Conservation (phyloP, 345 rosid genomes). For the Ceriops zippeliana region DNA sequence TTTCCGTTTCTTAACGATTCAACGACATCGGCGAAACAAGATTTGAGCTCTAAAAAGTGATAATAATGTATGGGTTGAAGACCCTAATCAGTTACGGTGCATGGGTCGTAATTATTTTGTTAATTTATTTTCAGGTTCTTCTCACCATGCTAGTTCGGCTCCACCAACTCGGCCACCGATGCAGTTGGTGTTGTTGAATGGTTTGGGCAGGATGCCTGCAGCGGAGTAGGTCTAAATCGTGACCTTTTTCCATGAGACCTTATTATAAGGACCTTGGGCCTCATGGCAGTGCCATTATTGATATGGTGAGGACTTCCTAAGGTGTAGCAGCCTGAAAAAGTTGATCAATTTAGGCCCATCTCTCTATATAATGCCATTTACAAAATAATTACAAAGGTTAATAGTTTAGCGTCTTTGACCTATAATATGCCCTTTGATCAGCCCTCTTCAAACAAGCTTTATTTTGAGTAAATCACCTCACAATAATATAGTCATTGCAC, state of each 20-base stretch:
- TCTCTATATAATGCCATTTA: not conserved
- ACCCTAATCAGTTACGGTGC: no score
- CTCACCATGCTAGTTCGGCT: not conserved
- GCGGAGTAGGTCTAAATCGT: not conserved
- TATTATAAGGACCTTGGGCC: not conserved
- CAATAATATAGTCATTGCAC: not conserved
- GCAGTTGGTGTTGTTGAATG: no score
- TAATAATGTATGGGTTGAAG: no score
- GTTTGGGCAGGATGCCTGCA: not conserved
- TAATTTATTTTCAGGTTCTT: no score
- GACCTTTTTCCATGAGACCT: not conserved
- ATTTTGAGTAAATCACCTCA: not conserved
- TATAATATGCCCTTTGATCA: no score
- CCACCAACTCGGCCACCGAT: not conserved
- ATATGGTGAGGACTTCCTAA: not conserved
- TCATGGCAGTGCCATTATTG: not conserved
- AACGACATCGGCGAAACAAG: not conserved
- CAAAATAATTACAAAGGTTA: not conserved
- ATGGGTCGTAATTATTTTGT: no score
- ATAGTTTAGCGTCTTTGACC: not conserved
- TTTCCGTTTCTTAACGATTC: not conserved
- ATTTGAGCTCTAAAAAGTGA: not conserved
- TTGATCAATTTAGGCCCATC: not conserved
- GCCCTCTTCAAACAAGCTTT: not conserved
- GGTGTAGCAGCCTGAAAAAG: not conserved